Conservation (phyloP, 352 stramenopile species). For the Elongisporangium undulatum region DNA sequence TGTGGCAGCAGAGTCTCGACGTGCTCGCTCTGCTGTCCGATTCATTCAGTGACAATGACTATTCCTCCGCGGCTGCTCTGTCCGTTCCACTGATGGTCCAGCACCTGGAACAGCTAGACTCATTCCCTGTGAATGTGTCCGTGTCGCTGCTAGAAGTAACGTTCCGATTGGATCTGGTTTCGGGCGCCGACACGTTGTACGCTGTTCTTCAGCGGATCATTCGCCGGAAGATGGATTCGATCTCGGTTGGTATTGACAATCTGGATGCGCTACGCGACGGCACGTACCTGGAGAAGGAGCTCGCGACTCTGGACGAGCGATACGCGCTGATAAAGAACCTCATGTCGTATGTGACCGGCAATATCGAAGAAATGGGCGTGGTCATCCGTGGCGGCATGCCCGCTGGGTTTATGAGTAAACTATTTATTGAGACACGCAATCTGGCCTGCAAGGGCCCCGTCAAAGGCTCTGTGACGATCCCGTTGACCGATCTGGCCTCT, state of each 20-base stretch:
- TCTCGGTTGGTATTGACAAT: constrained; percentile 44
- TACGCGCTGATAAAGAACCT: constrained; percentile 54
- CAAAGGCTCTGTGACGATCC: constrained; percentile 46
- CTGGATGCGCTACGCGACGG: constrained; percentile 52
- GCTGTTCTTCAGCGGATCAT: constrained; percentile 56
- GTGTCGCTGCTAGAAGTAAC: constrained; percentile 64
- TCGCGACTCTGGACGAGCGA: constrained; percentile 40
- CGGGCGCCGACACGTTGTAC: constrained; percentile 51
- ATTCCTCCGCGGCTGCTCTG: constrained; percentile 1
- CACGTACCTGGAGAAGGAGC: constrained; percentile 50
- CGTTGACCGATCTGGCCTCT: constrained; percentile 40
- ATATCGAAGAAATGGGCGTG: constrained; percentile 59
- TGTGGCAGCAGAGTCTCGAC: constrained; percentile 56
- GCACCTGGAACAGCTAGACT: constrained; percentile 53
- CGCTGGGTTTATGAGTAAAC: constrained; percentile 40
- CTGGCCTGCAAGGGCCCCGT: constrained; percentile 64
- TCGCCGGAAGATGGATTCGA: constrained; percentile 64
- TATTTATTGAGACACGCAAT: constrained; percentile 54
- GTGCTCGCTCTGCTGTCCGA: constrained; percentile 18
- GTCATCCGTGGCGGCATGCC: constrained; percentile 54
- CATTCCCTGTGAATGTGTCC: constrained; percentile 66
- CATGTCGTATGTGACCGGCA: constrained; percentile 48
- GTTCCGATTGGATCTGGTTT: constrained; percentile 58
- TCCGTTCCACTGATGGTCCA: constrained; percentile 29
- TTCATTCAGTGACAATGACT: constrained; percentile 15